Evolutionary conservation across 306 rosid species (phyloP).

Genomic region (Trifolium fragiferum): DNA sequence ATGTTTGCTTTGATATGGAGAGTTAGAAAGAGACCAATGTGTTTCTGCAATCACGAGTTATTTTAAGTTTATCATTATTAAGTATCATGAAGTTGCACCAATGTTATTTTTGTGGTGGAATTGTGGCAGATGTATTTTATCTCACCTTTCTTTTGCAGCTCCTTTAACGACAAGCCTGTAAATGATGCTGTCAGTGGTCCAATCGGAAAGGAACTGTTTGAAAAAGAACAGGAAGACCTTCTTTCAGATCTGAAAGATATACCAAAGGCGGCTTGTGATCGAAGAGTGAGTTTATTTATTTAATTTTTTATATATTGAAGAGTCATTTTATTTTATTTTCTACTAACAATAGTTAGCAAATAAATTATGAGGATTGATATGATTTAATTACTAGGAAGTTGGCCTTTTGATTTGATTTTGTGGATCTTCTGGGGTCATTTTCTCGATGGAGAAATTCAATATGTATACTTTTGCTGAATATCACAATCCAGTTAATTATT

Average conservation of each 20-base stretch:
- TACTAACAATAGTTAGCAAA: conserved; percentile 3
- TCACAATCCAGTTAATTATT: conserved; percentile 1
- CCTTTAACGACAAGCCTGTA: conserved; percentile 90
- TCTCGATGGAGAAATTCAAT: conserved; percentile 2
- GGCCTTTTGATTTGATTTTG: not conserved
- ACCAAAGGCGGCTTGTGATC: conserved; percentile 92
- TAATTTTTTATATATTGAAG: conserved; percentile 26
- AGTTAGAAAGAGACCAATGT: conserved; percentile 31
- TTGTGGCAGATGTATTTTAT: conserved; percentile 6
- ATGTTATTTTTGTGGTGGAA: conserved; percentile 6
- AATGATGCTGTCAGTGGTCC: conserved; percentile 81
- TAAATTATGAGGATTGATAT: conserved; percentile 24
- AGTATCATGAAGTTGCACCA: conserved; percentile 17
- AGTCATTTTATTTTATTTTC: conserved; percentile 3
- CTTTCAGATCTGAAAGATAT: conserved; percentile 88
- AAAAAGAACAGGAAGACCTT: conserved; percentile 90
- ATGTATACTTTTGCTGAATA: conserved; percentile 2
- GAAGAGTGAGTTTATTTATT: conserved; percentile 64
- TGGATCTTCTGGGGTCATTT: not conserved
- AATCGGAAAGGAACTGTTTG: conserved; percentile 83
- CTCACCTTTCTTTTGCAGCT: conserved; percentile 52
- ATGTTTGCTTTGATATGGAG: conserved; percentile 6
- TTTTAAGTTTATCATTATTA: conserved; percentile 14
- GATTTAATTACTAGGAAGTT: conserved; percentile 15
- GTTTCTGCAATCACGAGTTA: not conserved